Evolutionary conservation across 441 rosid species (phyloP).

Genomic region (Arabidopsis hybrid): DNA sequence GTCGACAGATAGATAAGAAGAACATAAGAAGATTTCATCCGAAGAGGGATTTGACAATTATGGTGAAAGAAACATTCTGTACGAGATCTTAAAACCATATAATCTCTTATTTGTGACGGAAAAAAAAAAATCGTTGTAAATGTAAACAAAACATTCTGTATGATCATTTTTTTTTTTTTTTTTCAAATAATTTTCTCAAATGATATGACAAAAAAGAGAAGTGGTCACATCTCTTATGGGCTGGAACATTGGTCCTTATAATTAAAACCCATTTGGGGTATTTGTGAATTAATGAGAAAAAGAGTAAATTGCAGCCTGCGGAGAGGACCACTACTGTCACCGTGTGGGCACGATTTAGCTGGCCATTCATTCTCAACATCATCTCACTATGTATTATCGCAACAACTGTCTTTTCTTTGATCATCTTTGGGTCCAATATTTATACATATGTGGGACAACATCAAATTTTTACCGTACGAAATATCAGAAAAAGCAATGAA

Average conservation of each 20-base stretch:
- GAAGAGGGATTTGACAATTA: constrained; percentile 8
- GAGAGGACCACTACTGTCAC: constrained; percentile 46
- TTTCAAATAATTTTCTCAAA: background rate
- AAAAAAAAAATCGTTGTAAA: constrained; percentile 6
- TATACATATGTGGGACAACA: constrained; percentile 6
- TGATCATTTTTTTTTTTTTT: background rate
- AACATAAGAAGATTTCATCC: constrained; percentile 24
- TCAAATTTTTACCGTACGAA: constrained; percentile 24
- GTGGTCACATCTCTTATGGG: constrained; percentile 46
- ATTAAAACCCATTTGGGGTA: constrained; percentile 35
- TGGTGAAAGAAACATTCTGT: constrained; percentile 33
- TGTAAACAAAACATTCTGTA: constrained; percentile 40
- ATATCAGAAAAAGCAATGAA: background rate
- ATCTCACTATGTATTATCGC: background rate
- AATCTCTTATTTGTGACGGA: background rate
- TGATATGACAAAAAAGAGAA: background rate
- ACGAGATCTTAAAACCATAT: constrained; percentile 32
- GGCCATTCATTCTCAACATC: constrained; percentile 24
- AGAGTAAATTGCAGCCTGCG: constrained; percentile 40
- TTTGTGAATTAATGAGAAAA: constrained; percentile 30
- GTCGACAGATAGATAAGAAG: constrained; percentile 21
- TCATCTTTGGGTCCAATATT: constrained; percentile 28
- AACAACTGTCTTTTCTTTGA: constrained; percentile 40
- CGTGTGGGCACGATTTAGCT: constrained; percentile 44
- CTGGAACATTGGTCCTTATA: constrained; percentile 40